phyloP scores from a whole-genome alignment of 2,329 filamentous ascomycete genomes.

The Monosporascus ibericus region DNA sequence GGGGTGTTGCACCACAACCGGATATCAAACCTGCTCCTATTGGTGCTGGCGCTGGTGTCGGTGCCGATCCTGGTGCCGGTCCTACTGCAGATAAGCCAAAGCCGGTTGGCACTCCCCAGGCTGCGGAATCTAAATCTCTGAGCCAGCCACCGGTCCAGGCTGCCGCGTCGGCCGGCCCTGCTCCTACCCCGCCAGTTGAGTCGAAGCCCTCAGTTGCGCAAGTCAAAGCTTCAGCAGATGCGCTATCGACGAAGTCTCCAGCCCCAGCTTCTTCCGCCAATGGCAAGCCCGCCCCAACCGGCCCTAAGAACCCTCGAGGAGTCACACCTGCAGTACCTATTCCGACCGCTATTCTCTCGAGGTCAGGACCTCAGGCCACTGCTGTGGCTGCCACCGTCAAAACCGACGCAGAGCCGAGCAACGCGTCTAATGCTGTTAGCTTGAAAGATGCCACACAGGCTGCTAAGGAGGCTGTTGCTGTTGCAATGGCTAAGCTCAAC shows the following conservation, averaged over 20 bases:
- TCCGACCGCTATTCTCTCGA: constrained; percentile 34
- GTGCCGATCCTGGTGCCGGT: constrained; percentile 42
- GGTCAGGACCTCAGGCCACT: constrained; percentile 21
- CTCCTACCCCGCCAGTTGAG: constrained; percentile 59
- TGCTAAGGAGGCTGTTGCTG: constrained; percentile 70
- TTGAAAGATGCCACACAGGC: constrained; percentile 66
- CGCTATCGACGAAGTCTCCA: constrained; percentile 34
- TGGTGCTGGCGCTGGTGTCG: constrained; percentile 43
- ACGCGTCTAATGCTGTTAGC: constrained; percentile 31
- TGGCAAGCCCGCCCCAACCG: constrained; percentile 37
- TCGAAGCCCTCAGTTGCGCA: constrained; percentile 58
- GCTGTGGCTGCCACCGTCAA: too few relatives aligned
- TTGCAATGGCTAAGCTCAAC: constrained; percentile 69
- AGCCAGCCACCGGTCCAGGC: constrained; percentile 41
- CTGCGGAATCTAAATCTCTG: constrained; percentile 48
- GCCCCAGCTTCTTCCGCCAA: constrained; percentile 26
- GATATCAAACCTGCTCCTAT: constrained; percentile 45
- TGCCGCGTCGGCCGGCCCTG: constrained; percentile 36
- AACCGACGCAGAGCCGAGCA: constrained; percentile 31
- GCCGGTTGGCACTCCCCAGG: constrained; percentile 36
- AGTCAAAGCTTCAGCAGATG: constrained; percentile 48
- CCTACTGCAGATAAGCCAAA: constrained; percentile 42
- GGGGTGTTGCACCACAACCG: constrained; percentile 27
- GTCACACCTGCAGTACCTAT: constrained; percentile 63
- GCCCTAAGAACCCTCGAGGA: constrained; percentile 42